Base-by-base conservation (phyloP, 2,329 filamentous ascomycete species). In the Falciphora oryzae region DNA sequence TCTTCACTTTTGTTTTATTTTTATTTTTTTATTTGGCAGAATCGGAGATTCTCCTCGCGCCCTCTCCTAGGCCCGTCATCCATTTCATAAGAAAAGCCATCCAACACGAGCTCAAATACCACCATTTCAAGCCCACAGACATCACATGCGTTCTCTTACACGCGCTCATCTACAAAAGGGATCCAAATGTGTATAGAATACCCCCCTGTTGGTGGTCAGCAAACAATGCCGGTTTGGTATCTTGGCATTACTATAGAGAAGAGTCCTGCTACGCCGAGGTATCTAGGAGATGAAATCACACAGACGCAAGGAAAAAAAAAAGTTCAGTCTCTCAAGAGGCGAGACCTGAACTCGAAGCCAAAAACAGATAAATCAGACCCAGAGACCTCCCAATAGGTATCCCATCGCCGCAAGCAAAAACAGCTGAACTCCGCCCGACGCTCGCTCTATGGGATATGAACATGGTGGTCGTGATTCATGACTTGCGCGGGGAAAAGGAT, bases 391-490 rank as follows among this genome's bases (percentile, higher is more conserved):
- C 44, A 53, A 53, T 53, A 53, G 44, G 44, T 53, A 53, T 53
- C 44, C 44, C 44, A 53, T 53, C 44, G 22, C 44, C 44, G n/a
- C 44, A 53, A 53, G 44, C 44, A 53, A 53, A 53, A 53, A 53
- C 10, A 53, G 44, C 44, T 18, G 25, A 59, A 59, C 57, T 59
- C 57, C 57, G 57, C 57, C 57, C 18, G 31, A 59, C 57, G 31
- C 28, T 59, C 28, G 31, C 28, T 31, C 28, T n/a, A 16, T 31
- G 4, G 22, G 18, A 44, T 62, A 16, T 53, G 28, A 62, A 62
- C 61, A 62, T 62, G 32, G 27, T 38, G 44, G 61, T 62, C 61
- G 61, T 62, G 32, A 62, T 62, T 62, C 61, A 28, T 62, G 31
- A 60, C 27, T 61, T 53, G 44, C 44, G 57, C 57, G 57, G 57